Base-by-base conservation (phyloP, 2,329 filamentous ascomycete genomes). In the Talaromyces sp. region DNA sequence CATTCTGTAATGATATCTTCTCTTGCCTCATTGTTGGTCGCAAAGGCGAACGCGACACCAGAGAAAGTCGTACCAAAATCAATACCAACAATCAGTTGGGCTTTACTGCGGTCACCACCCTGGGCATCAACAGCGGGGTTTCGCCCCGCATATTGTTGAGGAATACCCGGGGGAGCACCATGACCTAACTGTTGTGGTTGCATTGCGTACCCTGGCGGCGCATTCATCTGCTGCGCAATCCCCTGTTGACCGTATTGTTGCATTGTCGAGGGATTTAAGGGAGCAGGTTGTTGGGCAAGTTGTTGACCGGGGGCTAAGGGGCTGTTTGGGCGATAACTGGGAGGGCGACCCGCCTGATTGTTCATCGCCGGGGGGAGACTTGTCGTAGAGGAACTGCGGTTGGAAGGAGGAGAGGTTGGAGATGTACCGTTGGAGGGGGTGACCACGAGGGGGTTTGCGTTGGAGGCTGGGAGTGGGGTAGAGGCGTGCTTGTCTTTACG, bases 11-110 rank as follows among this genome's bases (percentile, higher is more conserved):
- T 99, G 66, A 97, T 97, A 74, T 97, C 93, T 76, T 97, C 94
- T 74, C 96, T 95, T 55, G 92, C 91, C 75, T 97, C 92, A 64
- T 93, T 96, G 77, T 97, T 97, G 55, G 93, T 97, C 56, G 92
- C 92, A 76, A 90, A 90, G 39, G 87, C 87, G 71, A 97, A 99
- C 29, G 92, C 92, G 58, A 97, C 93, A 71, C 94, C 94, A 3
- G 94, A 97, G 74, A 97, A 99, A 4, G 94, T 99, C 16, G 94
- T 99, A 62, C 94, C 94, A 81, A 99, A 99, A 77, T 99, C 94
- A 71, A 99, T 97, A 63, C 94, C 94, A 50, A 99, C 94, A 73
- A 99, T 99, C 67, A 99, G 81, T 79, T 97, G 94, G 48, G 94
- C 90, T 80, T 97, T 97, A 79, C 88, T 96, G 71, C 90, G 86